Evolutionary conservation across 805 yeast genomes (phyloP).

Genomic region (Jamesozyma lodderae): DNA sequence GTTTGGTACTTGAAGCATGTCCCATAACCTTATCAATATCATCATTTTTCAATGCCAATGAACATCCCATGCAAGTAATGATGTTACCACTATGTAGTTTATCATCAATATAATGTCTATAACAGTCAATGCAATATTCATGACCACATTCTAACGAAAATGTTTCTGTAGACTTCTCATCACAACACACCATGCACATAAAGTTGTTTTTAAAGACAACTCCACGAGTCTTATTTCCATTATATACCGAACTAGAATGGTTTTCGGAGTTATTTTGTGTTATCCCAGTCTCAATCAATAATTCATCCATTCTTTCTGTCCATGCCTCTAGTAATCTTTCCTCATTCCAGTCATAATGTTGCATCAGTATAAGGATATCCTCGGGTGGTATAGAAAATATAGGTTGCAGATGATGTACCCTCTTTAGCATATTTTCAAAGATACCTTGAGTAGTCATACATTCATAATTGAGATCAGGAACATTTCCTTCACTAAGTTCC

Average conservation of each 20-base stretch:
- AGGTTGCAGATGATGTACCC: constrained; percentile 24
- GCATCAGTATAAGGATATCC: constrained; percentile 36
- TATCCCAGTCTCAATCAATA: constrained; percentile 32
- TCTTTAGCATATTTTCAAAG: constrained; percentile 22
- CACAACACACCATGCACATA: constrained; percentile 68
- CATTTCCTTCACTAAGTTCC: constrained; percentile 14
- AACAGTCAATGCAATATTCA: constrained; percentile 62
- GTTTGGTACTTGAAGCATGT: constrained; percentile 21
- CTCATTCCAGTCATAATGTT: constrained; percentile 49
- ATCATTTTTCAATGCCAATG: constrained; percentile 30
- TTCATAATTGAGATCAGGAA: constrained; percentile 23
- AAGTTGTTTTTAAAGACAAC: constrained; percentile 25
- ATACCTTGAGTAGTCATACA: constrained; percentile 30
- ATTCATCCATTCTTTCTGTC: constrained; percentile 35
- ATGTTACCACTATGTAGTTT: constrained; percentile 36
- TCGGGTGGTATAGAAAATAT: constrained; percentile 22
- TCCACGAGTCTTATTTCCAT: constrained; percentile 6
- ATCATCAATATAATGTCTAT: constrained; percentile 46
- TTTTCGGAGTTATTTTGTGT: constrained; percentile 1
- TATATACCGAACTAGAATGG: background rate
- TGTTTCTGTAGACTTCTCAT: constrained; percentile 33
- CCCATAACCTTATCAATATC: constrained; percentile 38
- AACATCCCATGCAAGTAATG: constrained; percentile 59
- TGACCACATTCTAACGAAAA: constrained; percentile 64
- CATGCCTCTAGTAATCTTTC: constrained; percentile 48